Conservation (phyloP, 2,329 filamentous ascomycete genomes). For the Blastomyces gilchristii region DNA sequence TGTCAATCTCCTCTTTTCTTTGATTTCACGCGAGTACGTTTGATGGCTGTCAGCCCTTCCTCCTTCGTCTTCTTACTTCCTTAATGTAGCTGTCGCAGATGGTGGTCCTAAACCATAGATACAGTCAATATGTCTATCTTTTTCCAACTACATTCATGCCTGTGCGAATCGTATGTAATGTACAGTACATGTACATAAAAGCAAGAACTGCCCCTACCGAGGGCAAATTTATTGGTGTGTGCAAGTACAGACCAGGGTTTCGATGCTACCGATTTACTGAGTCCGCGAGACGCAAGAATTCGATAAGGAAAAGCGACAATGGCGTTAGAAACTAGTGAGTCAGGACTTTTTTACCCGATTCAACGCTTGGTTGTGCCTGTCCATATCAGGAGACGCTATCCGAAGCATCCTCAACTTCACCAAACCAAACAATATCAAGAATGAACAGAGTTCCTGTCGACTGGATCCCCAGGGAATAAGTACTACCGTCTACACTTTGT, state of each 20-base stretch:
- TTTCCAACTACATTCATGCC: not conserved
- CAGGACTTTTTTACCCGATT: slow-evolving; percentile 9
- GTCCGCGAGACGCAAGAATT: not conserved
- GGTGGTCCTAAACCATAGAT: not conserved
- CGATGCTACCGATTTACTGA: not conserved
- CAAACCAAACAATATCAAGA: not conserved
- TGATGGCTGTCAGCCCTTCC: not conserved
- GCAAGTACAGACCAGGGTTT: not conserved
- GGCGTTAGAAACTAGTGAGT: not conserved
- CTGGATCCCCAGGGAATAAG: not conserved
- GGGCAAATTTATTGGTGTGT: too few species aligned
- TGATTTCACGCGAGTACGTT: not conserved
- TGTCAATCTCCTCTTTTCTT: not conserved
- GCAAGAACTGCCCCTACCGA: too few species aligned
- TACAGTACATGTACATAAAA: not conserved
- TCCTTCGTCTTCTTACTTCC: not conserved
- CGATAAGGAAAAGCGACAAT: not conserved
- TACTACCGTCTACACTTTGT: not conserved
- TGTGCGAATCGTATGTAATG: not conserved
- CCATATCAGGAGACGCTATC: slow-evolving; percentile 4
- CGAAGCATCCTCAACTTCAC: not conserved
- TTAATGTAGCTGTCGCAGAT: not conserved
- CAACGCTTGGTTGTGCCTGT: not conserved
- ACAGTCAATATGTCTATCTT: not conserved
- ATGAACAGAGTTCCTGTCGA: not conserved